Evolutionary conservation across 345 rosid genomes (phyloP), one percentile per base, ranked within the genome.

Genomic region (Camelina sativa): DNA sequence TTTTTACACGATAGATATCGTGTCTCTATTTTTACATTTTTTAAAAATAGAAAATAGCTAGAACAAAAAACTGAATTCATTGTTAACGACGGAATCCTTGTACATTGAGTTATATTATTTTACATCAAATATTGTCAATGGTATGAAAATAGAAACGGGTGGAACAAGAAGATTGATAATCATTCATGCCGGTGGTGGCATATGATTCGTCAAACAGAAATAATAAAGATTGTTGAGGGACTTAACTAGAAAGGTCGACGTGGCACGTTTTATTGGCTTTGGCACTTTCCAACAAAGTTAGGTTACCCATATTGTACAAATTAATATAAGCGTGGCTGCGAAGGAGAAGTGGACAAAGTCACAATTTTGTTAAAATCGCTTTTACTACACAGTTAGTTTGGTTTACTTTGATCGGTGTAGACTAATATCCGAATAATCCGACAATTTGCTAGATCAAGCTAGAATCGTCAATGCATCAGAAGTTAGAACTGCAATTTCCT

Each of bases 211-310:
- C 80, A 85, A 50, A 79, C 81, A 81, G 71, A 91, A 84, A 81
- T 84, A 82, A 76, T 73, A 20, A 65, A 63, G 81, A 86, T 82
- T 67, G 83, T 88, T 87, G 86, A 67, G 20, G 12, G 61, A 51
- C 89, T 84, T 84, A 89, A 86, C 86, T 82, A 71, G 86, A 80
- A 84, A 86, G 82, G 86, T 84, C 79, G 89, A 84, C 85, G 82
- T 76, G 72, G 85, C 20, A 40, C 47, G 37, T 71, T 71, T 71
- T 37, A 11, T 57, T 57, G 67, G 72, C 19, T 51, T 46, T 62
- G 44, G 40, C 71, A 48, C 67, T 71, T 58, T 47, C 72, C 43
- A 58, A 30, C 38, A 32, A 70, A 69, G 76, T 72, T 77, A 71
- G 76, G 80, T 65, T 62, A 72, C 62, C 76, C 53, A 69, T 70